Evolutionary conservation across 1,284 basidiomycete genomes (phyloP), one percentile per base, ranked within the genome.

Genomic region (Flammula alnicola): DNA sequence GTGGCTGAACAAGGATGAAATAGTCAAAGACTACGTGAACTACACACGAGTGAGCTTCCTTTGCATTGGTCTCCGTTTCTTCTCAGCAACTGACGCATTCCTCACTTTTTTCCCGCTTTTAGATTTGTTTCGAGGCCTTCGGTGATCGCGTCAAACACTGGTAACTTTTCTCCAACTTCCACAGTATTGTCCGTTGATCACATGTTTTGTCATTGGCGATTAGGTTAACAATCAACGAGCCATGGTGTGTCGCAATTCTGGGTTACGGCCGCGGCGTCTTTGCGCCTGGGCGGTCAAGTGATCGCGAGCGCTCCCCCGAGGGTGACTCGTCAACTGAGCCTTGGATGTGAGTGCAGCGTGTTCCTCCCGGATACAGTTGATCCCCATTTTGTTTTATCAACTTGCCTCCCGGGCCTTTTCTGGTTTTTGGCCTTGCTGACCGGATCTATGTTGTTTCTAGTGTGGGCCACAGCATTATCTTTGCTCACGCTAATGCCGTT

Each of bases 121-220:
- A 83, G 76, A 72, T 91, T 40, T 88, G 88, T 67, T 92, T 91
- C 64, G 78, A 86, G 58, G 73, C 79, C 22, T 90, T 88, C 60
- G 89, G 89, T n/a, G 86, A 88, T 68, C 80, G 86, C 45, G 88
- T 91, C 55, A 85, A 88, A 67, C 74, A 88, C 68, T 91, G 88
- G 88, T 83, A 52, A 37, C 70, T 56, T 48, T 35, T 30, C 16
- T 6, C 30, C 37, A 29, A 11, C 14, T 25, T 45, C 26, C 11
- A 20, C 26, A 44, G 19, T 17, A 39, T 52, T 51, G 55, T 47
- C 55, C 48, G 44, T 45, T 58, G 51, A 61, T 62, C 48, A 56
- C 55, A 58, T 47, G 58, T 25, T 5, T 48, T 40, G 38, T 30
- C 26, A 29, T 19, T 48, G 36, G 20, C 37, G 22, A 29, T 31